Evolutionary conservation across 2,329 filamentous ascomycete species (phyloP), one percentile per base, ranked within the genome.

Genomic region (Penicillium polonicum): DNA sequence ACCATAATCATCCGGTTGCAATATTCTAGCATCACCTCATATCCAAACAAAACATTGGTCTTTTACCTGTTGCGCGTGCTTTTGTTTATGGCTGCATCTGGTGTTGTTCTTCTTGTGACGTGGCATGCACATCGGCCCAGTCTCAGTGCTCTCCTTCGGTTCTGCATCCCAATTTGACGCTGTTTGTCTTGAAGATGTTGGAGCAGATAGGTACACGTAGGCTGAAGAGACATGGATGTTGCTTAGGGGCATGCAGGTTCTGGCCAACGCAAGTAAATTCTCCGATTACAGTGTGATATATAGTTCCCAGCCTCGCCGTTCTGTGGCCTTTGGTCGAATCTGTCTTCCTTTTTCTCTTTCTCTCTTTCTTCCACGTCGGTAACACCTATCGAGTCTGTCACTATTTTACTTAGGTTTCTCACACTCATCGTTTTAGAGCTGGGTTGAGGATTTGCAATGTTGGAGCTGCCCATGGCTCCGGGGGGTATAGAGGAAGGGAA

Each of bases 201-300:
- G 59, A 59, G 61, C 62, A 52, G 63, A 66, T 65, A 63, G 38
- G 62, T 67, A 69, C 69, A 73, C 70, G 70, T 72, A 72, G 64
- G 52, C 57, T 61, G 46, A 45, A 45, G 52, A 36, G 29, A 49
- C n/a, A 42, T 60, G 51, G 52, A 36, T 59, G 21, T 49, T 35
- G 49, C 57, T 60, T 49, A 38, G 41, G 49, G 42, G 43, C 58
- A 58, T 61, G 50, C 48, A 57, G 12, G 54, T 9, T 48, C 56
- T 55, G 62, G 57, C 61, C 55, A 58, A n/a, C 46, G 43, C 3
- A 39, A 43, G 42, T 41, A 57, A 56, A 59, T 55, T 57, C 35
- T 61, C 59, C 48, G 57, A 57, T 13, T 23, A 35, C 13, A 48
- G 15, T n/a, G 25, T 4, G 21, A 52, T 61, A 65, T 60, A 65